Conservation (phyloP, 78 protist species). For the Pigoraptor vietnamica region DNA sequence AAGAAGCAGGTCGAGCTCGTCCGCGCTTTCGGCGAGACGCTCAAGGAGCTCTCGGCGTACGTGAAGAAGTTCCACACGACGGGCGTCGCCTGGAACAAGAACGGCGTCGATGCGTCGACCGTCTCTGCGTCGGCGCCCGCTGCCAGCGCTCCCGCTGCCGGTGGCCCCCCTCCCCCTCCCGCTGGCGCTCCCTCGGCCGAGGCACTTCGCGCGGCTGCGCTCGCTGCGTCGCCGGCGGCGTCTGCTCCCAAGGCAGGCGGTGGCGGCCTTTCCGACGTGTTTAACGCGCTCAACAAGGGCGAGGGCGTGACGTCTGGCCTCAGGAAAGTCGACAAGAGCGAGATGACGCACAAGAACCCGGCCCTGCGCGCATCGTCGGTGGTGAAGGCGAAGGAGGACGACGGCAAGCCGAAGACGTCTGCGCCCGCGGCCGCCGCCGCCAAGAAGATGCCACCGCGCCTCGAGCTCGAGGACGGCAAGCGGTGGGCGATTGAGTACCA, state of each 20-base stretch:
- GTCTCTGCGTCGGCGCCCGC: background rate
- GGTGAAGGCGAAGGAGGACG: conserved; percentile 17
- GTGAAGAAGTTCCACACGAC: conserved; percentile 53
- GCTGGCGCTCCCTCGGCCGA: conserved; percentile 29
- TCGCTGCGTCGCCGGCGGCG: conserved; percentile 40
- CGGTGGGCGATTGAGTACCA: conserved; percentile 80
- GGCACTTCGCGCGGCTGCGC: conserved; percentile 32
- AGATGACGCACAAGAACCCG: conserved; percentile 73
- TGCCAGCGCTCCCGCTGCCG: background rate
- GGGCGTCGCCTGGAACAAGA: conserved; percentile 35
- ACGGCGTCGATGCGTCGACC: background rate
- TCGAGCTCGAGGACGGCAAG: conserved; percentile 64
- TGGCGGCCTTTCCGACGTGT: conserved; percentile 48
- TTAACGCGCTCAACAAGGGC: conserved; percentile 61
- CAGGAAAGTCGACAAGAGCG: conserved; percentile 64
- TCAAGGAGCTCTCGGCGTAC: conserved; percentile 34
- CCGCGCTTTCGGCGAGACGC: background rate
- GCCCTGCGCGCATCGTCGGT: conserved; percentile 29
- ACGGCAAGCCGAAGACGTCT: conserved; percentile 28
- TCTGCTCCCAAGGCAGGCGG: conserved; percentile 24
- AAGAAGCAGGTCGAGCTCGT: conserved; percentile 34
- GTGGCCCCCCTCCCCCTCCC: background rate
- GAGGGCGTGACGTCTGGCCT: conserved; percentile 69
- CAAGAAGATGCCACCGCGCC: conserved; percentile 21
- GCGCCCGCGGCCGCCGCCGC: conserved; percentile 20